phyloP scores from a whole-genome alignment of 192 early-diverging fungal species.

The Coemansia sp. region DNA sequence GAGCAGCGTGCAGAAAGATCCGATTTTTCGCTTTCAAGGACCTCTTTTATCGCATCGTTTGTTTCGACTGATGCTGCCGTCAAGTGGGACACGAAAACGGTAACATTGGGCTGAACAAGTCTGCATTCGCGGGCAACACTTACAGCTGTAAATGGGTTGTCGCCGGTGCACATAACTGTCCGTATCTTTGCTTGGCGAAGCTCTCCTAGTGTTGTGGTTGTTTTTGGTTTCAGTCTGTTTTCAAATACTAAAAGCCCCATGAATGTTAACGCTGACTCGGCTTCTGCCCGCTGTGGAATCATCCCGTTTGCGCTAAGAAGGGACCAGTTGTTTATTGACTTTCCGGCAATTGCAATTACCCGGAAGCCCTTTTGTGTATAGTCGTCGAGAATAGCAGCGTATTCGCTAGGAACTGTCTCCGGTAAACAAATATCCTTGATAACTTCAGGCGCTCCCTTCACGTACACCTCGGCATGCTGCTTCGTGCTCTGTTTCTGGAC shows the following conservation, averaged over 20 bases:
- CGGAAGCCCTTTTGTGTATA: conserved; percentile 94
- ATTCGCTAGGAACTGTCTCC: conserved; percentile 79
- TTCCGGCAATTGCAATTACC: conserved; percentile 89
- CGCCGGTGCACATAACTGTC: conserved; percentile 97
- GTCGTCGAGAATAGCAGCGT: conserved; percentile 64
- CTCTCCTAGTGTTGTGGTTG: conserved; percentile 68
- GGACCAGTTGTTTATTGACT: conserved; percentile 49
- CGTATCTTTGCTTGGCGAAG: conserved; percentile 80
- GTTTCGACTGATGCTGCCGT: not conserved
- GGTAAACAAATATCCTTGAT: conserved; percentile 79
- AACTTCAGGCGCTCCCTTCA: conserved; percentile 67
- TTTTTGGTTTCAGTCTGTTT: conserved; percentile 90
- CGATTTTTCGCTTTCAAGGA: not conserved
- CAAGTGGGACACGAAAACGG: conserved; percentile 79
- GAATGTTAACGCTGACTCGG: conserved; percentile 80
- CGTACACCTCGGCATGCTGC: conserved; percentile 58
- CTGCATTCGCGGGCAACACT: conserved; percentile 91
- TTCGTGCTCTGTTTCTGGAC: conserved; percentile 54
- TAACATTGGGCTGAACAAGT: conserved; percentile 67
- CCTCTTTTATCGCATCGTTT: not conserved
- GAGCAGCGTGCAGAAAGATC: conserved; percentile 6
- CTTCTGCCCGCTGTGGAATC: conserved; percentile 62
- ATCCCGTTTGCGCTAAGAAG: conserved; percentile 58
- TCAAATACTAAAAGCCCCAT: conserved; percentile 97
- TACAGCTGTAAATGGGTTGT: conserved; percentile 94